A percentile compares a stretch with the other conserved stretches of the same genome.
Evolutionary conservation across 306 rosid genomes (phyloP).

Genomic region (Crataegus laevigata): DNA sequence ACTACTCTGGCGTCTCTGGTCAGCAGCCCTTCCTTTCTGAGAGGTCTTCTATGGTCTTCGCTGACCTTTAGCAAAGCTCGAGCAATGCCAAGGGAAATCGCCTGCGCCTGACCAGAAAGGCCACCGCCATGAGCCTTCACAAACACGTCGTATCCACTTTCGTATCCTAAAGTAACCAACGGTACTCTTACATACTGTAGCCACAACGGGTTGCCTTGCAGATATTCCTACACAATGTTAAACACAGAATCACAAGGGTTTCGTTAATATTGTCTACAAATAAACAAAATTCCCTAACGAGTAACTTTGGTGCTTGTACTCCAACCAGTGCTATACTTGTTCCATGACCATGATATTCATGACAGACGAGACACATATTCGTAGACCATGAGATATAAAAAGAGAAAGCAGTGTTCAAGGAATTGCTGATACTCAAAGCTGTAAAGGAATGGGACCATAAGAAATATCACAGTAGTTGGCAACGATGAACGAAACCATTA

Average conservation of each 20-base stretch:
- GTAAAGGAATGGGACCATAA: too few relatives aligned
- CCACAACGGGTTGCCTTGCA: constrained; percentile 95
- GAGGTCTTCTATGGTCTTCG: constrained; percentile 68
- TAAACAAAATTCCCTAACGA: neutral
- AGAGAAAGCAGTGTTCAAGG: too few relatives aligned
- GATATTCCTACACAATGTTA: constrained; percentile 57
- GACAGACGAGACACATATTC: too few relatives aligned
- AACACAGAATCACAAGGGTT: neutral
- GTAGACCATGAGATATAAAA: too few relatives aligned
- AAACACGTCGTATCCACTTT: constrained; percentile 73
- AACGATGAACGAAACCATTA: too few relatives aligned
- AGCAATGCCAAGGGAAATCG: constrained; percentile 89
- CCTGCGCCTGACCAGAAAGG: constrained; percentile 96
- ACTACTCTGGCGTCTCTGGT: constrained; percentile 93
- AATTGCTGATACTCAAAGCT: too few relatives aligned
- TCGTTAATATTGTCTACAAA: neutral
- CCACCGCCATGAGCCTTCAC: constrained; percentile 95
- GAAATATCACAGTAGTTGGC: too few relatives aligned
- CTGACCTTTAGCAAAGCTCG: constrained; percentile 89
- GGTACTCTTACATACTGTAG: constrained; percentile 78
- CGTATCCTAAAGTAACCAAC: constrained; percentile 69
- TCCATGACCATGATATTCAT: too few relatives aligned
- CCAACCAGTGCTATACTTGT: too few relatives aligned
- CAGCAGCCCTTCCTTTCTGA: constrained; percentile 79
- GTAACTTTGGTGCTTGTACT: too few relatives aligned